Percentiles rank a stretch among this genome's conserved stretches.
phyloP scores from a whole-genome alignment of 1,284 basidiomycete genomes.

The Puccinia novopanici region DNA sequence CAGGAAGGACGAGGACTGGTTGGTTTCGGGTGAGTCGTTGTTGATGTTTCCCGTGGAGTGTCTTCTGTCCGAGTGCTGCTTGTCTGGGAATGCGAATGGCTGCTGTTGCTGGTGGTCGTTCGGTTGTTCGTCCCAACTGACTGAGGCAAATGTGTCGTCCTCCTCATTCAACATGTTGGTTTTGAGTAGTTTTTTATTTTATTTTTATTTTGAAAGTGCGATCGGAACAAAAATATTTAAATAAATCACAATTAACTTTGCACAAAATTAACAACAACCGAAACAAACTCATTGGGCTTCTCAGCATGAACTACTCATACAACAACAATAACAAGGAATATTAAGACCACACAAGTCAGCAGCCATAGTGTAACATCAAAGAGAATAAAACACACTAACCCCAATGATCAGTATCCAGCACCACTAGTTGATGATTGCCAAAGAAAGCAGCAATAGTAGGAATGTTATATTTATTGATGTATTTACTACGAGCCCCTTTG shows the following conservation, averaged over 20 bases:
- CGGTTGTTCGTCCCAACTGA: conserved; percentile 55
- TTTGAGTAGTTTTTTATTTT: neutral
- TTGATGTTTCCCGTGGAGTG: conserved; percentile 13
- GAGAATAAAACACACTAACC: conserved; percentile 22
- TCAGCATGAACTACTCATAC: conserved; percentile 46
- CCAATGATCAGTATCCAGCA: conserved; percentile 48
- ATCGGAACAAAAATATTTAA: too few relatives aligned
- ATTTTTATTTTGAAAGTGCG: neutral
- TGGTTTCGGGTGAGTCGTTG: neutral
- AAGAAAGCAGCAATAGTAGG: conserved; percentile 27
- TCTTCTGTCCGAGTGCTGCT: neutral
- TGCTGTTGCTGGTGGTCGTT: conserved; percentile 40
- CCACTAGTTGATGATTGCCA: conserved; percentile 11
- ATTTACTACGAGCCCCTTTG: conserved; percentile 41
- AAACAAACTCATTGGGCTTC: conserved; percentile 48
- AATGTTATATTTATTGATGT: conserved; percentile 41
- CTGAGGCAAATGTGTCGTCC: conserved; percentile 56
- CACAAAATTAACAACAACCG: conserved; percentile 26
- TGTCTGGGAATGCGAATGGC: conserved; percentile 30
- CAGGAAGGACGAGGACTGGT: conserved; percentile 53
- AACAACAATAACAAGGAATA: neutral
- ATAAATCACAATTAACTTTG: too few relatives aligned
- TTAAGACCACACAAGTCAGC: neutral
- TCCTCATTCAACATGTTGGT: conserved; percentile 48
- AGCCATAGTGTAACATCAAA: neutral